phyloP scores from a whole-genome alignment of 1,284 basidiomycete genomes.

The Melanopsichium pennsylvanicum region DNA sequence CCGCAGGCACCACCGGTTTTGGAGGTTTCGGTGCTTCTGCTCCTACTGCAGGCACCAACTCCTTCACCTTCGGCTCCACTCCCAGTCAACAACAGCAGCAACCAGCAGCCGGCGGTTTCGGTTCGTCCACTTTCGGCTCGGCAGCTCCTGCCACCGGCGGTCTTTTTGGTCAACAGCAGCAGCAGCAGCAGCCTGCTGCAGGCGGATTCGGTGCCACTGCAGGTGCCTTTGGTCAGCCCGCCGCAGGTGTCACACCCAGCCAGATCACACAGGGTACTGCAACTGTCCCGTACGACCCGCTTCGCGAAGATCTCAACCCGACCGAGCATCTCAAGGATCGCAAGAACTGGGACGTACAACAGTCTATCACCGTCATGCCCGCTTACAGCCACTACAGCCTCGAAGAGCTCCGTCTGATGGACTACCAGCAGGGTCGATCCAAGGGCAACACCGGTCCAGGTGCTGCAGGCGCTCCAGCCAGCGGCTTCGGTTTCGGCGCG shows the following conservation, averaged over 20 bases:
- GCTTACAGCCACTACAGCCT: conserved; percentile 52
- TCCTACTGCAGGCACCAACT: conserved; percentile 20
- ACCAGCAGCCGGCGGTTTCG: conserved; percentile 39
- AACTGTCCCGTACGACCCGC: conserved; percentile 51
- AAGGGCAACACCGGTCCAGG: conserved; percentile 54
- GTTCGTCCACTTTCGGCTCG: conserved; percentile 38
- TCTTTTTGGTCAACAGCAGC: conserved; percentile 51
- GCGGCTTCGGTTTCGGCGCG: conserved; percentile 52
- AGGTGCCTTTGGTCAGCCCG: conserved; percentile 37
- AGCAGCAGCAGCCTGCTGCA: conserved; percentile 37
- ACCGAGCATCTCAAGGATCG: conserved; percentile 56
- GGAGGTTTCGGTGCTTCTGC: conserved; percentile 51
- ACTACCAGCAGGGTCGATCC: conserved; percentile 54
- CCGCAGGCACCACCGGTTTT: conserved; percentile 49
- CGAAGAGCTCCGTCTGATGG: conserved; percentile 57
- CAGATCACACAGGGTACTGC: conserved; percentile 57
- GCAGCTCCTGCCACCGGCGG: conserved; percentile 19
- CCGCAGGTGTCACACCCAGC: conserved; percentile 16
- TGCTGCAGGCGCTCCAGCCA: conserved; percentile 30
- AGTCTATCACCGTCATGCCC: conserved; percentile 56
- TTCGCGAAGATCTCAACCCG: conserved; percentile 52
- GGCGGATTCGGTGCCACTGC: conserved; percentile 40
- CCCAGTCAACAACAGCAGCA: conserved; percentile 34
- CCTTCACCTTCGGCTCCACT: conserved; percentile 48
- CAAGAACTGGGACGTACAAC: conserved; percentile 58